Conservation (phyloP, 2,329 filamentous ascomycete genomes). For the Penicillium griseofulvum region DNA sequence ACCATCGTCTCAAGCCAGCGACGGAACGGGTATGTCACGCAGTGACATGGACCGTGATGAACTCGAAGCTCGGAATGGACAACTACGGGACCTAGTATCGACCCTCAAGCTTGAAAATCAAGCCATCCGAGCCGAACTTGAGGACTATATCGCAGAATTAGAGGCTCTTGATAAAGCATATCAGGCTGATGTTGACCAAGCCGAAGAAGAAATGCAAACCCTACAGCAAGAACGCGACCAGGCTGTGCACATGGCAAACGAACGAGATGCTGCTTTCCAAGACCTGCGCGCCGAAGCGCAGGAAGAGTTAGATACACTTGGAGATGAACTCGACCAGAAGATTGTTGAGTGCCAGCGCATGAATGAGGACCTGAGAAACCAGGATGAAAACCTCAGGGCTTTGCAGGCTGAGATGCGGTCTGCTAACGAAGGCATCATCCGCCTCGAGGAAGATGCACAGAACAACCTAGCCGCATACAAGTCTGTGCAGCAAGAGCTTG, state of each 20-base stretch:
- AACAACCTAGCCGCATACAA: conserved; percentile 75
- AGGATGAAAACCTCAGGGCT: conserved; percentile 84
- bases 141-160: conserved; percentile 75
- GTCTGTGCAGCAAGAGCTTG: conserved; percentile 76
- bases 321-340: conserved; percentile 68
- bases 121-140: conserved; percentile 77
- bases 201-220: conserved; percentile 74
- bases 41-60: conserved; percentile 81
- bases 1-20: conserved; percentile 71
- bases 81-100: conserved; percentile 81
- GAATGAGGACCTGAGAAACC: conserved; percentile 68
- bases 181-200: conserved; percentile 76
- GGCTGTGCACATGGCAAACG: conserved; percentile 69
- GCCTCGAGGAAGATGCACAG: conserved; percentile 85
- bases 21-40: conserved; percentile 57
- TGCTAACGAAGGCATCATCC: conserved; percentile 80
- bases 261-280: conserved; percentile 54
- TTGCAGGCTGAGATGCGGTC: conserved; percentile 91
- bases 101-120: conserved; percentile 86
- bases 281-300: conserved; percentile 58
- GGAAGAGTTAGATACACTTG: conserved; percentile 57
- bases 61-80: conserved; percentile 77
- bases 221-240: conserved; percentile 85
- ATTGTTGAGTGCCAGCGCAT: conserved; percentile 68
- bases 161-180: conserved; percentile 69